phyloP scores from a whole-genome alignment of 176 grass and related monocot genomes.

The Canna indica region DNA sequence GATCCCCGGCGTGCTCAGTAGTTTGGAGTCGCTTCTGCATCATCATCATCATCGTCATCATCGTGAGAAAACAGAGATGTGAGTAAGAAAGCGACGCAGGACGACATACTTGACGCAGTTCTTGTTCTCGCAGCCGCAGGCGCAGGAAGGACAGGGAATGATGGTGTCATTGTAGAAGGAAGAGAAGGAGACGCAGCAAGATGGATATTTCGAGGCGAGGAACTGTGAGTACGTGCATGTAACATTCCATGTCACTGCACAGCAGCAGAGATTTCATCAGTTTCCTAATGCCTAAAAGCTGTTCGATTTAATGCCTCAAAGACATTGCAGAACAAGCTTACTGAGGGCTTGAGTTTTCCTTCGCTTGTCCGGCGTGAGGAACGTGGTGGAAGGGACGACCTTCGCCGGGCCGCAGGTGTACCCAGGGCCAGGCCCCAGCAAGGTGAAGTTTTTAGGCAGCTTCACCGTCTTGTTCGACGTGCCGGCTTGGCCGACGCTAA shows the following conservation, averaged over 20 bases:
- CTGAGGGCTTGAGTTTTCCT: conserved; percentile 88
- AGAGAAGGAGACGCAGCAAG: conserved; percentile 20
- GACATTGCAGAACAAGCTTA: conserved; percentile 10
- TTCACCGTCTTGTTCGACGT: conserved; percentile 94
- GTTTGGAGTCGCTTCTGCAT: not conserved
- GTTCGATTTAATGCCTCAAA: not conserved
- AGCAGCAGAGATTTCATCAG: not conserved
- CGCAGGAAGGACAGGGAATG: not conserved
- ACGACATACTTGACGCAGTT: conserved; percentile 8
- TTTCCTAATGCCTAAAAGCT: not conserved
- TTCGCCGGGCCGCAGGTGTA: conserved; percentile 83
- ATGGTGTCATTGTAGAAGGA: conserved; percentile 20
- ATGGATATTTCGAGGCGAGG: not conserved
- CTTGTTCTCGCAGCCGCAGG: conserved; percentile 15
- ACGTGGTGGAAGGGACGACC: conserved; percentile 63
- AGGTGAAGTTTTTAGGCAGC: conserved; percentile 73
- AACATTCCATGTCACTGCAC: conserved; percentile 20
- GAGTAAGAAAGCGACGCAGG: not conserved
- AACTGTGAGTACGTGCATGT: conserved; percentile 12
- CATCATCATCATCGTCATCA: not conserved
- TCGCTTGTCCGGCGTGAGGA: conserved; percentile 47
- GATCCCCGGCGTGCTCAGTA: not conserved
- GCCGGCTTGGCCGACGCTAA: conserved; percentile 74
- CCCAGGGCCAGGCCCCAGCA: conserved; percentile 51
- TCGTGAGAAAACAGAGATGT: not conserved